These are phyloP conservation scores for Infundibulicybe gibba DNA, from an alignment of 768 basidiomycete species.

Conservation along the genomic window DNA sequence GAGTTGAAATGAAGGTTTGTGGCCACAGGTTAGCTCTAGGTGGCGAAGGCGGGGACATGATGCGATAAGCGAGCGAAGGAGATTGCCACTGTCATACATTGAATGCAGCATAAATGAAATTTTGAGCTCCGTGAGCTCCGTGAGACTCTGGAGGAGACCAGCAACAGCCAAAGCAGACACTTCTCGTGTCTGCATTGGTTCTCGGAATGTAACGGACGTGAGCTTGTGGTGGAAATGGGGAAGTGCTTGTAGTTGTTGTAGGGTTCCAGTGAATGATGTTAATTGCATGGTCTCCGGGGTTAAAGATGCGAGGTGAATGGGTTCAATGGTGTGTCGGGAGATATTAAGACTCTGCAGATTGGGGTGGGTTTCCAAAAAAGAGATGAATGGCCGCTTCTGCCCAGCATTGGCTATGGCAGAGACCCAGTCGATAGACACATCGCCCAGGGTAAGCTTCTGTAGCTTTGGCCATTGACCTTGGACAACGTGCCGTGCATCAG, in stretches of 20 bases:
- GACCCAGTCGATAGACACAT: slow-evolving; percentile 60
- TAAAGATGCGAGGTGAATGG: slow-evolving; percentile 48
- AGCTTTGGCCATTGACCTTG: slow-evolving; percentile 67
- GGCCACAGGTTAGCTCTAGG: slow-evolving; percentile 62
- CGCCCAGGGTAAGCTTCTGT: slow-evolving; percentile 57
- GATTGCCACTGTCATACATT: slow-evolving; percentile 69
- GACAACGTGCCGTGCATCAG: slow-evolving; percentile 53
- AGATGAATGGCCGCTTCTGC: slow-evolving; percentile 55
- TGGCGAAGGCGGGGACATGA: slow-evolving; percentile 63
- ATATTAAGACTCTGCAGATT: slow-evolving; percentile 44
- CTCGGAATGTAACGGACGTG: slow-evolving; percentile 57
- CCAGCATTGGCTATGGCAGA: slow-evolving; percentile 29
- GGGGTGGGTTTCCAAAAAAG: slow-evolving; percentile 67
- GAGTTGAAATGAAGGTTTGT: slow-evolving; percentile 70
- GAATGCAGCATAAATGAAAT: slow-evolving; percentile 69
- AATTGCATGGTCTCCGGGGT: slow-evolving; percentile 44
- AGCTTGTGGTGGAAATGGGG: slow-evolving; percentile 47
- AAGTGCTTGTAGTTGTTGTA: slow-evolving; percentile 63
- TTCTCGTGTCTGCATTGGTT: slow-evolving; percentile 66
- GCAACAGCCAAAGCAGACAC: slow-evolving; percentile 60
- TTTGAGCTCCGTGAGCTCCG: slow-evolving; percentile 52
- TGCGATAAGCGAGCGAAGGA: slow-evolving; percentile 62
- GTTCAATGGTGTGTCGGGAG: slow-evolving; percentile 51
- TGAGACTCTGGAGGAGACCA: slow-evolving; percentile 53
- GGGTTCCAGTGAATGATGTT: slow-evolving; percentile 61